phyloP scores from a whole-genome alignment of 108 stramenopile genomes.

The Cyclostephanos invisitatus region DNA sequence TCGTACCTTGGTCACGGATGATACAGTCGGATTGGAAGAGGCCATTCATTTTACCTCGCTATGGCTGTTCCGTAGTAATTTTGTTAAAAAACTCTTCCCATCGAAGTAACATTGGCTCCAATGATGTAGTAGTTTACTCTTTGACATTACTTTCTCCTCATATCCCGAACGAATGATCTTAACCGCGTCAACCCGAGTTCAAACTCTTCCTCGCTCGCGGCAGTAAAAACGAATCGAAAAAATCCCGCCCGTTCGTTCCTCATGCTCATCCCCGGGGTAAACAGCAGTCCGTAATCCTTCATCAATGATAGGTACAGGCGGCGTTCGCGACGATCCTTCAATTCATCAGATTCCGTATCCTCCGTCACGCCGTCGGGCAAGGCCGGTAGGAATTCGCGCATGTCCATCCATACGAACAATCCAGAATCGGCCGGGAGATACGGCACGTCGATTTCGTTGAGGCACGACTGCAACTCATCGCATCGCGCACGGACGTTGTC shows the following conservation, averaged over 20 bases:
- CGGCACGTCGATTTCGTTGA: slow-evolving; percentile 71
- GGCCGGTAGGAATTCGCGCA: slow-evolving; percentile 65
- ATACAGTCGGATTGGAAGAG: too few relatives aligned
- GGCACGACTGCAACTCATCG: slow-evolving; percentile 51
- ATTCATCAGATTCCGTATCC: slow-evolving; percentile 34
- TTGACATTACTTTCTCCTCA: slow-evolving; percentile 15
- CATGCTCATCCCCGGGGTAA: slow-evolving; percentile 87
- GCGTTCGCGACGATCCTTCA: slow-evolving; percentile 60
- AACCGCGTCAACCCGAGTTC: slow-evolving; percentile 68
- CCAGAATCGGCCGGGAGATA: slow-evolving; percentile 69
- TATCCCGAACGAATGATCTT: slow-evolving; percentile 54
- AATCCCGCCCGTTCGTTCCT: slow-evolving; percentile 80
- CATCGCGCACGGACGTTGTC: slow-evolving; percentile 56
- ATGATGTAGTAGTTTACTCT: too few relatives aligned
- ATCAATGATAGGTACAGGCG: slow-evolving; percentile 68
- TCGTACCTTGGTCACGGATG: too few relatives aligned
- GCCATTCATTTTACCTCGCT: too few relatives aligned
- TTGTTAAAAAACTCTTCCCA: too few relatives aligned
- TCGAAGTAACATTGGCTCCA: too few relatives aligned
- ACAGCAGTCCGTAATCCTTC: slow-evolving; percentile 74
- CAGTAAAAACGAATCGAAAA: slow-evolving; percentile 88
- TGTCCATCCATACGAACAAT: slow-evolving; percentile 86
- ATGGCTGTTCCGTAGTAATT: too few relatives aligned
- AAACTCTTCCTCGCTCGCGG: slow-evolving; percentile 78
- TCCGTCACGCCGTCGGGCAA: slow-evolving; percentile 20